Base-by-base conservation (phyloP, 345 rosid genomes). In the Sonneratia caseolaris region DNA sequence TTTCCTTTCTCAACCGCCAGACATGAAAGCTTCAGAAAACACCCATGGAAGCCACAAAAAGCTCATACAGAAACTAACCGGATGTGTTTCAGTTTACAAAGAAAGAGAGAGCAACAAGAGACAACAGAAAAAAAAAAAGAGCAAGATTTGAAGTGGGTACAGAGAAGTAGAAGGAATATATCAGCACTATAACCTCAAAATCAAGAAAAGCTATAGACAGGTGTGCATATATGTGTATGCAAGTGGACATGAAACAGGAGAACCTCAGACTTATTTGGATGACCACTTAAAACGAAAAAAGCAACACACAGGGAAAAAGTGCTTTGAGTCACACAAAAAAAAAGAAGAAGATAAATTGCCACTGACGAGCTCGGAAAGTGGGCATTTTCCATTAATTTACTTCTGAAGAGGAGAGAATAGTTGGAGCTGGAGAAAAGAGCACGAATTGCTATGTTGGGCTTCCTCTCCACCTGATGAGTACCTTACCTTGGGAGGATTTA, bases 381-480 rank as follows among this genome's bases (percentile, higher is more conserved):
- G 67, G 11, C 15, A 10, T 24, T 68, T 49, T 42, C n/a, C 61
- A 35, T 48, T 64, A 43, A 37, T 72, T 47, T 47, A 72, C 37
- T 72, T 47, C 21, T 35, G 57, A 12, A 38, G 21, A 22, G 35
- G 7, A 62, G 45, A 51, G 73, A 80, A 76, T 74, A 65, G 80
- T 70, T 79, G 61, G 72, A 70, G 55, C 70, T 36, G 32, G 72
- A 74, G 72, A 73, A 74, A 71, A 67, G 71, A 56, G 65, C 70
- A 70, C 73, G 76, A 72, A 76, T 69, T 78, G 74, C 32, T 37
- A 21, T 43, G 69, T 16, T 43, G 79, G 78, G 68, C 45, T 73
- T 64, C 59, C 72, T 15, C 37, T 37, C 68, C 72, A 16, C 57
- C 47, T 9, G 64, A 15, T 43, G 51, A 43, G 51, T 68, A 35